Base-by-base conservation (phyloP, 371 early-diverging fungal genomes). In the Antonospora locustae region DNA sequence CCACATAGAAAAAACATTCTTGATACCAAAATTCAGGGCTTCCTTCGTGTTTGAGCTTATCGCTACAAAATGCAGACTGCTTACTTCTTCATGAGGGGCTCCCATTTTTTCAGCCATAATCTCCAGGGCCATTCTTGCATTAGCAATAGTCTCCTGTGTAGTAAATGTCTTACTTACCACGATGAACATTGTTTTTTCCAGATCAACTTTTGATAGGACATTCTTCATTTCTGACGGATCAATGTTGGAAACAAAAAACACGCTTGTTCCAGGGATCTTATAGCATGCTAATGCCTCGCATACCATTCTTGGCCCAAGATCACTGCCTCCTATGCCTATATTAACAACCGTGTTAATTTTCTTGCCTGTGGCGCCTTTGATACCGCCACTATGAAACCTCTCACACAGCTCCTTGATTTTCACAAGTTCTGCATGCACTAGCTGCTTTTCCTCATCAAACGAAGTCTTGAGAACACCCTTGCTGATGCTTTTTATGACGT, bases 291-390 rank as follows among this genome's bases (percentile, higher is more conserved):
- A 77, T 5, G 97, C 90, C 73, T 90, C 87, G 20, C 87, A 88
- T 25, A 90, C 92, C 89, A 94, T 88, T 55, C 88, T 86, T 16
- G 97, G 97, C 25, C 97, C 97, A 41, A 96, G 79, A 75, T 96
- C 95, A n/a, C 90, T 89, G 66, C 95, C 97, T 67, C 95, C 97
- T 67, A 96, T 96, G 68, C 97, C 95, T 72, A 94, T 91, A 78
- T 92, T 92, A 68, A 96, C 87, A 30, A 96, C 76, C 62, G 88
- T 88, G 39, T 85, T 85, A 65, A 96, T 86, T 34, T 71, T 65
- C 74, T 89, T 81, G 65, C 91, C 92, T 22, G 91, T 87, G 68
- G 84, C 87, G 27, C 95, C 90, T 69, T 78, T 84, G 87, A 93
- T 87, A 51, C 73, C 75, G 36, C 91, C 90, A 23, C 80, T 79